Conservation (phyloP, 129 eudicot species). For the Flaveria ramosissima region DNA sequence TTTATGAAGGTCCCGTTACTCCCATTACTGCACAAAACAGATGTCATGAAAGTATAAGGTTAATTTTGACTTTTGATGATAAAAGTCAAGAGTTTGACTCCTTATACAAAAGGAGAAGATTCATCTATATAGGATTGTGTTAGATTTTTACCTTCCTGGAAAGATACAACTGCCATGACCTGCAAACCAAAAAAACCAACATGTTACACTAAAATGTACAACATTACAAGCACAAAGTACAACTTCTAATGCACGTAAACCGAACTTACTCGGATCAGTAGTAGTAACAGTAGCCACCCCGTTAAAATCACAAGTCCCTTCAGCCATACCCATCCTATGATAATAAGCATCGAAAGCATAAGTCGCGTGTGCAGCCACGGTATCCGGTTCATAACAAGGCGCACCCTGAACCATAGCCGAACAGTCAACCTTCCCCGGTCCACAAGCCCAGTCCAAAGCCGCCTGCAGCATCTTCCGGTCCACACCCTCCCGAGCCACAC, state of each 20-base stretch:
- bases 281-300: conserved; percentile 86
- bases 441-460: conserved; percentile 96
- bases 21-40: conserved; percentile 49
- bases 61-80: neutral
- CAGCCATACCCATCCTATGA: conserved; percentile 62
- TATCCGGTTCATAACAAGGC: conserved; percentile 76
- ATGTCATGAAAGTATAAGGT: conserved; percentile 8
- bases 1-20: conserved; percentile 52
- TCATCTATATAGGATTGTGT: neutral
- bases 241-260: neutral
- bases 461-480: conserved; percentile 84
- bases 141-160: conserved; percentile 43
- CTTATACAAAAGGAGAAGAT: neutral
- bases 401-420: conserved; percentile 67
- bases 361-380: conserved; percentile 66
- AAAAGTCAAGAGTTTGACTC: neutral
- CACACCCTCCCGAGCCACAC: conserved; percentile 62
- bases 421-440: conserved; percentile 87
- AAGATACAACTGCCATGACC: conserved; percentile 75
- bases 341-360: conserved; percentile 74
- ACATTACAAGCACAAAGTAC: conserved; percentile 1
- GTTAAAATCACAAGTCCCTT: conserved; percentile 73
- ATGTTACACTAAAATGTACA: neutral
- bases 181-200: conserved; percentile 28
- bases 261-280: conserved; percentile 73